Percentiles rank a stretch among this genome's conserved stretches.
These are phyloP conservation scores for Penicillium verhagenii DNA, from an alignment of 495 filamentous ascomycete species.

Conservation along the genomic window DNA sequence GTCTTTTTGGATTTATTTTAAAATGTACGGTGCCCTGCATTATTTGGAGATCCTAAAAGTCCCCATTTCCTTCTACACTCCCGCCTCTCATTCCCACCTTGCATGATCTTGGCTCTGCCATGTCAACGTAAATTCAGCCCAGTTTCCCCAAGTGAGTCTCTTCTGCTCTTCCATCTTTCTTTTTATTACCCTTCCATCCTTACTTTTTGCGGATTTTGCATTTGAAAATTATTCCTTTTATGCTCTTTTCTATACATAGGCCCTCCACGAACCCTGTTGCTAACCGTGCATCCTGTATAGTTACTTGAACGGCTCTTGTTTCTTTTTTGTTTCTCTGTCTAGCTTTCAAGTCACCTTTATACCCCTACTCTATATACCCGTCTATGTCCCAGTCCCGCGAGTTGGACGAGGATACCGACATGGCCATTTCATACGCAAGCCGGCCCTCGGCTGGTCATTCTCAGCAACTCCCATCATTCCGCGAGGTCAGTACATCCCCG, in stretches of 20 bases:
- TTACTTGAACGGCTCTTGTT: neutral
- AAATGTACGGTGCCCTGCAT: slow-evolving; percentile 30
- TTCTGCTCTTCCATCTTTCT: too few species aligned
- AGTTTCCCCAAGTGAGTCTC: slow-evolving; percentile 19
- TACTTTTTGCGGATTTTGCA: neutral
- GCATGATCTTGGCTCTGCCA: slow-evolving; percentile 29
- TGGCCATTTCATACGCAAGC: slow-evolving; percentile 47
- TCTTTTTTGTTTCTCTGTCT: neutral
- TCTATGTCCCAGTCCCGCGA: slow-evolving; percentile 44
- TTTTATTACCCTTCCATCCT: neutral
- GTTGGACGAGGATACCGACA: slow-evolving; percentile 39
- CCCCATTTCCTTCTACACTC: slow-evolving; percentile 19
- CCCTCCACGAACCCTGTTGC: too few species aligned
- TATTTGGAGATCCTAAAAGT: slow-evolving; percentile 19
- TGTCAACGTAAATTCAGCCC: slow-evolving; percentile 30
- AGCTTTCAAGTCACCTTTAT: neutral
- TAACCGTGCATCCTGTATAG: neutral
- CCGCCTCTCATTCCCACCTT: slow-evolving; percentile 32
- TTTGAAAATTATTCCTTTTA: neutral
- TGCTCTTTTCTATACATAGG: too few species aligned
- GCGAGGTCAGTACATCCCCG: slow-evolving; percentile 34
- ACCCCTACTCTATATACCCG: slow-evolving; percentile 16
- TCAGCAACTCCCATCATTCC: slow-evolving; percentile 46
- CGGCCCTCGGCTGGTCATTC: slow-evolving; percentile 35
- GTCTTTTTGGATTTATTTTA: slow-evolving; percentile 22